Base-by-base conservation (phyloP, 371 early-diverging fungal genomes). In the Furculomyces boomerangus region DNA sequence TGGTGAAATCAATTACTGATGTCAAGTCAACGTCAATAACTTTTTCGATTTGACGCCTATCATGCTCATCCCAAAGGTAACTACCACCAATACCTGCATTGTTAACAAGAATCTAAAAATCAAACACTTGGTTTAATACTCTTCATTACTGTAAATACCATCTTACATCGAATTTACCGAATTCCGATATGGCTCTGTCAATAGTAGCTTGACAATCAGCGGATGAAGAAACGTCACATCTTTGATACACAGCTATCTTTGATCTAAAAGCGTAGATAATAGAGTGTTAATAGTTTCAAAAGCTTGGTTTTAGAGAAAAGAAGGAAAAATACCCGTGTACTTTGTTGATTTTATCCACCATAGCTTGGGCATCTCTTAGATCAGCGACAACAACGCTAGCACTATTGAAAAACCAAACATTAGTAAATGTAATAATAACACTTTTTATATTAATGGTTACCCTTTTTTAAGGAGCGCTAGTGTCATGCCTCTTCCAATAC, bases 81-180 rank as follows among this genome's bases (percentile, higher is more conserved):
- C 53, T 60, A 53, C 65, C 73, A 28, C 54, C 67, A 45, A 81
- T 71, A 13, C 81, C 81, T 2, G 81, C 83, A 56, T 81, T 81
- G 61, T 80, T 77, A 57, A 73, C 76, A 30, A 82, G 71, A 49
- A 86, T 79, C n/a, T n/a, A n/a, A n/a, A n/a, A n/a, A n/a, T n/a
- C n/a, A n/a, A n/a, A n/a, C n/a, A n/a, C n/a, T n/a, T n/a, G n/a
- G n/a, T n/a, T n/a, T n/a, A n/a, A n/a, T n/a, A n/a, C n/a, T n/a
- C n/a, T n/a, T n/a, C n/a, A n/a, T n/a, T n/a, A n/a, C n/a, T n/a
- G n/a, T n/a, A n/a, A n/a, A n/a, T n/a, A n/a, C n/a, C n/a, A n/a
- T n/a, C n/a, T n/a, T n/a, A n/a, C n/a, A 58, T 83, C 80, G 1
- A 85, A 63, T 0, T 59, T 55, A 26, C 79, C 79, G 61, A 78